These are phyloP conservation scores for Spatholobus suberectus DNA, from an alignment of 306 rosid species.

Conservation along the genomic window DNA sequence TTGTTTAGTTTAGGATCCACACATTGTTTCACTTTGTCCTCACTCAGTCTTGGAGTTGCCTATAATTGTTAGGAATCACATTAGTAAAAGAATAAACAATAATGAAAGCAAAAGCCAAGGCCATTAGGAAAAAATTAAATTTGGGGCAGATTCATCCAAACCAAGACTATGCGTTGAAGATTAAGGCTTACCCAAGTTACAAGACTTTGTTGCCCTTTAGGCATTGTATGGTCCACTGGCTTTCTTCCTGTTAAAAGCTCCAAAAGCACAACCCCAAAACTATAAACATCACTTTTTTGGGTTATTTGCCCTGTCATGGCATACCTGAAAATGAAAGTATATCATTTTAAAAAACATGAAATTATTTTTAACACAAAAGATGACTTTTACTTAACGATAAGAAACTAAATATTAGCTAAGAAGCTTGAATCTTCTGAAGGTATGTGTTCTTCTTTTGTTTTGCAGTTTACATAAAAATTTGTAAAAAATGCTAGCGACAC, in stretches of 20 bases:
- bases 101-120: conserved; percentile 1
- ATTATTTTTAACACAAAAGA: neutral
- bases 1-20: conserved; percentile 92
- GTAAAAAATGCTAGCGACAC: no score
- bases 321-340: conserved; percentile 57
- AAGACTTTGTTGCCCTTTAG: conserved; percentile 96
- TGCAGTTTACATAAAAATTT: neutral
- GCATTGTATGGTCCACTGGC: conserved; percentile 97
- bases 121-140: neutral
- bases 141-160: neutral
- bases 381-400: neutral
- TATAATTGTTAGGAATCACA: conserved; percentile 37
- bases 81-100: neutral
- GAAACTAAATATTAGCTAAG: neutral
- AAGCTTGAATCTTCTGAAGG: neutral
- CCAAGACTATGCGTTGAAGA: neutral
- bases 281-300: conserved; percentile 89
- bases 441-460: neutral
- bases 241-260: conserved; percentile 93
- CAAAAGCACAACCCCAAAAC: conserved; percentile 89
- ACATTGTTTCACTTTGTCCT: conserved; percentile 95
- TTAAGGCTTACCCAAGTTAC: conserved; percentile 83
- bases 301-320: conserved; percentile 98
- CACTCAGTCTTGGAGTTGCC: conserved; percentile 98
- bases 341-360: conserved; percentile 20